Base-by-base conservation (phyloP, 2,329 filamentous ascomycete genomes). In the Penicillium sp. region DNA sequence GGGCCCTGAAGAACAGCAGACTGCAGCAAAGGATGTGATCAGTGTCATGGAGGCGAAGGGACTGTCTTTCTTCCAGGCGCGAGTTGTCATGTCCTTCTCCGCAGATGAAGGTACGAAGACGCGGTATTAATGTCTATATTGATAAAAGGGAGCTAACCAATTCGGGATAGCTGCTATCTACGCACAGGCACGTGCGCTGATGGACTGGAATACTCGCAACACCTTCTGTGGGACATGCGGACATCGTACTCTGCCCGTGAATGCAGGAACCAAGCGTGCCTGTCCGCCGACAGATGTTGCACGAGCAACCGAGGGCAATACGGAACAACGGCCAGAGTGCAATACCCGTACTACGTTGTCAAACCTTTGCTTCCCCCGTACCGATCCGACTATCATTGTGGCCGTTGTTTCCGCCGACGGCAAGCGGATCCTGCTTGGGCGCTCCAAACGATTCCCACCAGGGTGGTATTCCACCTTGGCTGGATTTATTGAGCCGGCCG, bases 141-240 rank as follows among this genome's bases (percentile, higher is more conserved):
- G 8, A 25, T 6, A 31, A 48, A 10, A 7, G 23, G 13, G 5
- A 46, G n/a, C 47, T 27, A 37, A 42, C 33, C 1, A 29, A 37
- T 7, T 45, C 27, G 35, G 45, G 54, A 61, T 33, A 94, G 94
- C 93, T 58, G 91, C 93, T 50, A 89, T 96, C 46, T 96, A 92
- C 67, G 93, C 91, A 15, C 91, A 96, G 75, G 90, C 92, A 8
- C 87, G 93, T 55, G 89, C 92, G 46, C 82, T 97, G 27, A 81
- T 95, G 37, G 94, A 97, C 78, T 99, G 94, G 94, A 97, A 99
- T 77, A 82, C 82, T 27, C 89, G 93, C 51, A 96, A 96, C 76
- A 89, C 89, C 31, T 99, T 91, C 81, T 99, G 94, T 75, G 92
- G 87, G 33, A 88, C 89, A 56, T 99, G 94, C 75, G 93, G 94